Evolutionary conservation across 2,329 filamentous ascomycete species (phyloP).

Genomic region (Aureobasidium sp.): DNA sequence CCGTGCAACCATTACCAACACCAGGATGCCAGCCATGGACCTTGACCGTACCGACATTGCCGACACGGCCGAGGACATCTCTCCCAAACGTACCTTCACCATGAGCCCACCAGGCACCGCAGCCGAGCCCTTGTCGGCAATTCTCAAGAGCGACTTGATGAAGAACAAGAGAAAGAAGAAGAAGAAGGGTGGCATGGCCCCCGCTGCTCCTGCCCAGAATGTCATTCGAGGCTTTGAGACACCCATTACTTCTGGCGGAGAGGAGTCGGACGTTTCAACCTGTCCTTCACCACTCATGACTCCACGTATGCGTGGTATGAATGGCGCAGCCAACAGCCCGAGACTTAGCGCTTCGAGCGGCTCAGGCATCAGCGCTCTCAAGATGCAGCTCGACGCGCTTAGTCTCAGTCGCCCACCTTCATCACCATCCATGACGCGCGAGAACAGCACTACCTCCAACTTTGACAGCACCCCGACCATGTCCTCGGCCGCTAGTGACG

Average conservation of each 20-base stretch:
- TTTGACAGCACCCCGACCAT: slow-evolving; percentile 43
- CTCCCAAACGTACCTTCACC: slow-evolving; percentile 20
- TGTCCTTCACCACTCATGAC: slow-evolving; percentile 27
- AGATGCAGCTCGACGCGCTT: slow-evolving; percentile 71
- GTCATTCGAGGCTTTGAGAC: slow-evolving; percentile 43
- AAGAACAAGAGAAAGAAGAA: slow-evolving; percentile 31
- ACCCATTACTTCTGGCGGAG: slow-evolving; percentile 43
- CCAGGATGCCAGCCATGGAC: slow-evolving; percentile 28
- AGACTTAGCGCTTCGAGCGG: slow-evolving; percentile 26
- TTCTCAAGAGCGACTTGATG: slow-evolving; percentile 27
- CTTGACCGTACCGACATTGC: slow-evolving; percentile 19
- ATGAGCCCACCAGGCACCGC: slow-evolving; percentile 17
- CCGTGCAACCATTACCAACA: neutral
- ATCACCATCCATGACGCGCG: slow-evolving; percentile 37
- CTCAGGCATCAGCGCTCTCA: slow-evolving; percentile 69
- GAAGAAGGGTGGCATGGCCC: slow-evolving; percentile 26
- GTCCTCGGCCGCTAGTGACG: slow-evolving; percentile 49
- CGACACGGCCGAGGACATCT: slow-evolving; percentile 24
- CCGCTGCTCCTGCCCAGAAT: slow-evolving; percentile 30
- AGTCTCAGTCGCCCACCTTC: slow-evolving; percentile 54
- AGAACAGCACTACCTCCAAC: slow-evolving; percentile 25
- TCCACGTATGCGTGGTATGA: slow-evolving; percentile 32
- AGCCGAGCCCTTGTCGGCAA: slow-evolving; percentile 20
- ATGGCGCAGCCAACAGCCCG: slow-evolving; percentile 45
- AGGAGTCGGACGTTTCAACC: slow-evolving; percentile 45